phyloP scores from a whole-genome alignment of 495 filamentous ascomycete species.

The Aspergillus leporis region DNA sequence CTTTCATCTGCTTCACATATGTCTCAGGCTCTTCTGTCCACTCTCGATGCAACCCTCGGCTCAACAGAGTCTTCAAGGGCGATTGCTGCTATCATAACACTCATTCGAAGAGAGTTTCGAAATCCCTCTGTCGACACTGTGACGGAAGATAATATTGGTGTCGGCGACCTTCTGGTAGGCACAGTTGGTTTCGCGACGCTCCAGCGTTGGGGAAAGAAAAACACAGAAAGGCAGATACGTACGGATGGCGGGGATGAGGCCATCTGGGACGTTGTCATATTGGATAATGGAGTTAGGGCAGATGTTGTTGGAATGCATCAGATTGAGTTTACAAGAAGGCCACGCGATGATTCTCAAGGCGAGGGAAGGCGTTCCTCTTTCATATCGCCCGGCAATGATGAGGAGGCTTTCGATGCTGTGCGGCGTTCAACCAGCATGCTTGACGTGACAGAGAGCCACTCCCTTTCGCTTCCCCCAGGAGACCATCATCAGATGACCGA shows the following conservation, averaged over 20 bases:
- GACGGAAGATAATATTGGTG: constrained; percentile 60
- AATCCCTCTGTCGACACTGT: constrained; percentile 58
- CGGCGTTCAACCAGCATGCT: constrained; percentile 37
- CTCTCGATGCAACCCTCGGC: constrained; percentile 73
- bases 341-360: constrained; percentile 18
- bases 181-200: constrained; percentile 71
- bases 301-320: constrained; percentile 54
- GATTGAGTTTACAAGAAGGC: constrained; percentile 26
- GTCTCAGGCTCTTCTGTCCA: constrained; percentile 64
- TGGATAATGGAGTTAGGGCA: constrained; percentile 61
- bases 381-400: constrained; percentile 39
- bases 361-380: constrained; percentile 35
- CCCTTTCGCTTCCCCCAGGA: constrained; percentile 33
- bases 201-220: constrained; percentile 64
- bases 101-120: constrained; percentile 71
- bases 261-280: constrained; percentile 79
- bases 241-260: constrained; percentile 58
- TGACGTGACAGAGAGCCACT: constrained; percentile 22
- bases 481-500: constrained; percentile 41
- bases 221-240: constrained; percentile 56
- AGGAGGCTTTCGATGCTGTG: constrained; percentile 48
- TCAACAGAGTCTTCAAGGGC: constrained; percentile 77
- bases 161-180: constrained; percentile 65
- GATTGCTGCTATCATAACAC: constrained; percentile 74
- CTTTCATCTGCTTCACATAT: constrained; percentile 61